phyloP scores from a whole-genome alignment of 352 stramenopile genomes.

The Globisporangium okanoganense region DNA sequence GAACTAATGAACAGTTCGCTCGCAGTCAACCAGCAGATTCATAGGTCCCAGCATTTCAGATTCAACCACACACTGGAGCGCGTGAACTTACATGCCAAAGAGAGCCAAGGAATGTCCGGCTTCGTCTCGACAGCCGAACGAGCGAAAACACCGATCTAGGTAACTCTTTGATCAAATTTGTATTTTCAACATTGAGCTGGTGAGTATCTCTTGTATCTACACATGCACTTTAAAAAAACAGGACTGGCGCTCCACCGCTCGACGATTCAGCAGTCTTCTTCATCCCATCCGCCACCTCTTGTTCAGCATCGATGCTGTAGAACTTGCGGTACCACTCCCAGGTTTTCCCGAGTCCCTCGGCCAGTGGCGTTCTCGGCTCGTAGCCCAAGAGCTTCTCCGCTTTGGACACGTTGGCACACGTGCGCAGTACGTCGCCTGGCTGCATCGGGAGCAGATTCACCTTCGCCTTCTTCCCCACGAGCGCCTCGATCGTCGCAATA shows the following conservation, averaged over 20 bases:
- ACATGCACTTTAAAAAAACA: background rate
- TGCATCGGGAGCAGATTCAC: slow-evolving; percentile 95
- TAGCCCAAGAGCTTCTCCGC: slow-evolving; percentile 94
- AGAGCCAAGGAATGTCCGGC: background rate
- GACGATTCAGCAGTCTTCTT: background rate
- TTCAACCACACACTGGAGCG: background rate
- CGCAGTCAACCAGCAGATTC: background rate
- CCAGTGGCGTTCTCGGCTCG: slow-evolving; percentile 90
- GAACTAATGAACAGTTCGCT: slow-evolving; percentile 22
- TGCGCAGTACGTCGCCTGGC: slow-evolving; percentile 95
- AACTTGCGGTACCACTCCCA: slow-evolving; percentile 92
- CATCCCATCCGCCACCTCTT: background rate
- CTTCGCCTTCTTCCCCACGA: slow-evolving; percentile 92
- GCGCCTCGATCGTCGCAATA: slow-evolving; percentile 93
- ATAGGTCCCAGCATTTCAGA: background rate
- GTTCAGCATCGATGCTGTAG: slow-evolving; percentile 17
- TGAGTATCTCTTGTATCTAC: background rate
- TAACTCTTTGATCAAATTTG: background rate
- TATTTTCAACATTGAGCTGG: background rate
- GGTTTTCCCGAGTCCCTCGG: slow-evolving; percentile 91
- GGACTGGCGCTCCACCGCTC: background rate
- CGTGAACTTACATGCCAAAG: background rate
- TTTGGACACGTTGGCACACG: slow-evolving; percentile 95
- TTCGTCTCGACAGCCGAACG: background rate
- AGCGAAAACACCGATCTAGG: background rate